Percentiles rank a stretch among this genome's conserved stretches.
Conservation (phyloP, 192 early-diverging fungal species). For the Mortierella claussenii region DNA sequence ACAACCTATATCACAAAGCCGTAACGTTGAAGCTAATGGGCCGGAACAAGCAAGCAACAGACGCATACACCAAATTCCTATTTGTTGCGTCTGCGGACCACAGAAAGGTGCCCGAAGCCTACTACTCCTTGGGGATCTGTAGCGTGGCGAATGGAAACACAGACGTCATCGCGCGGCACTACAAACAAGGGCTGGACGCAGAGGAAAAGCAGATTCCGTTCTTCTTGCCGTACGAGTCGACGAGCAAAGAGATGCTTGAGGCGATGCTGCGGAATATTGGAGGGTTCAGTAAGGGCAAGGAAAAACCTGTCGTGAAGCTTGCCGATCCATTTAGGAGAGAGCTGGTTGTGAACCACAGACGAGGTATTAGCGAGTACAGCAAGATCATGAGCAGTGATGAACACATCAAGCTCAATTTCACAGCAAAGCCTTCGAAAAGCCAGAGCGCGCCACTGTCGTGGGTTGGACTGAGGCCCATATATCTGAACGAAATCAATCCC, state of each 20-base stretch:
- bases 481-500: slow-evolving; percentile 41
- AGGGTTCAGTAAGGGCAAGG: slow-evolving; percentile 25
- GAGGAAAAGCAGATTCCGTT: slow-evolving; percentile 41
- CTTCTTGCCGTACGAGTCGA: slow-evolving; percentile 37
- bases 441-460: slow-evolving; percentile 41
- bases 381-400: slow-evolving; percentile 30
- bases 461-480: slow-evolving; percentile 39
- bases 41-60: slow-evolving; percentile 36
- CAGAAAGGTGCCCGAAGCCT: slow-evolving; percentile 42
- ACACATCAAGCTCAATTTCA: slow-evolving; percentile 22
- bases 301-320: slow-evolving; percentile 32
- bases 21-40: slow-evolving; percentile 38
- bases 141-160: slow-evolving; percentile 15
- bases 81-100: slow-evolving; percentile 32
- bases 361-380: slow-evolving; percentile 16
- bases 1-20: slow-evolving; percentile 40
- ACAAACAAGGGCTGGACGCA: slow-evolving; percentile 30
- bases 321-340: slow-evolving; percentile 39
- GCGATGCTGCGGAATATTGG: slow-evolving; percentile 18
- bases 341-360: slow-evolving; percentile 43
- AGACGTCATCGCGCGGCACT: slow-evolving; percentile 22
- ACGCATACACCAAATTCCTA: slow-evolving; percentile 42
- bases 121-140: slow-evolving; percentile 30
- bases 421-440: slow-evolving; percentile 40
- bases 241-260: slow-evolving; percentile 39